Conservation (phyloP, 345 rosid genomes). For the Hirschfeldia incana region DNA sequence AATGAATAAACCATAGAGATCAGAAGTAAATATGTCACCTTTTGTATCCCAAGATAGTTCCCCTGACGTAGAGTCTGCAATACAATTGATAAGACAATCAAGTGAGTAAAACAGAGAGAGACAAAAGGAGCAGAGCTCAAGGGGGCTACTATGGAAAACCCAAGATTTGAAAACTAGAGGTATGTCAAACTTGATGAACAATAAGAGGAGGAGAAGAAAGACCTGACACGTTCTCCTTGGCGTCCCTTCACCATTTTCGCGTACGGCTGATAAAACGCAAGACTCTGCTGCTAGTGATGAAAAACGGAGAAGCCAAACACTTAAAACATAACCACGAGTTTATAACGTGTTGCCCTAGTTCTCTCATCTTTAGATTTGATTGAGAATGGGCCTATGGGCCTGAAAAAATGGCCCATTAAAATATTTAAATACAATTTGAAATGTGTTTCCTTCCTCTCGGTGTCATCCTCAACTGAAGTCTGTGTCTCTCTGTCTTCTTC, state of each 20-base stretch:
- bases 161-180: neutral
- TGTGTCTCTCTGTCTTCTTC: too few relatives aligned
- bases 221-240: constrained; percentile 76
- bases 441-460: neutral
- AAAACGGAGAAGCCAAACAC: constrained; percentile 13
- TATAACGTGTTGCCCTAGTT: constrained; percentile 19
- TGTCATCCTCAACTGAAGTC: too few relatives aligned
- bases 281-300: constrained; percentile 19
- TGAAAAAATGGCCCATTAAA: neutral
- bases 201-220: neutral
- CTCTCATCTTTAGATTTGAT: neutral
- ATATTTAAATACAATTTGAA: neutral
- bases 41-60: constrained; percentile 46
- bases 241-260: constrained; percentile 72
- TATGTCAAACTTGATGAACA: neutral
- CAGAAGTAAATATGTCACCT: constrained; percentile 21
- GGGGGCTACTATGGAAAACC: neutral
- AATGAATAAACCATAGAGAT: neutral
- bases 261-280: constrained; percentile 6
- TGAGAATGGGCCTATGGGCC: neutral
- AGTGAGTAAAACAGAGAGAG: neutral
- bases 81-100: neutral
- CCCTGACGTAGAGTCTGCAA: constrained; percentile 47
- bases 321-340: neutral
- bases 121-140: constrained; percentile 25